Percentiles rank a stretch among this genome's conserved stretches.
Conservation (phyloP, 306 rosid species). For the Rosa rugosa region DNA sequence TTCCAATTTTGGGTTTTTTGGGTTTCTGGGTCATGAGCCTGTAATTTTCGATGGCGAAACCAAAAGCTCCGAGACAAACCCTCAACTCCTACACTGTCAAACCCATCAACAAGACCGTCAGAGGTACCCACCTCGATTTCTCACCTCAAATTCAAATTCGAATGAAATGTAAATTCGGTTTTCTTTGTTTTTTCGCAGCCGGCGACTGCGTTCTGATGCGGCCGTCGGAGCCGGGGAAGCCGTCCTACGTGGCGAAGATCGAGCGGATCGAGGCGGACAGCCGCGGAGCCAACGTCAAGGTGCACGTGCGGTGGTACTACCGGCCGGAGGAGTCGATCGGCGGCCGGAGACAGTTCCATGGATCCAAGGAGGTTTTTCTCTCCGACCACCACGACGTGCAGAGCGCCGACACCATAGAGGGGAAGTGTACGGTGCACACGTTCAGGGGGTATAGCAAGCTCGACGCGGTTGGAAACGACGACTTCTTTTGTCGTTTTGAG, state of each 20-base stretch:
- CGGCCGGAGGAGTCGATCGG: conserved; percentile 99
- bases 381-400: conserved; percentile 92
- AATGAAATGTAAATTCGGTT: neutral
- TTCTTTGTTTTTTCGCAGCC: conserved; percentile 33
- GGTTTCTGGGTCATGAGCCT: no score
- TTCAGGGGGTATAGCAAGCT: conserved; percentile 93
- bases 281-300: conserved; percentile 91
- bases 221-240: conserved; percentile 73
- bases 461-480: conserved; percentile 95
- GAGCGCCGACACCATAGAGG: conserved; percentile 91
- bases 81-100: conserved; percentile 93
- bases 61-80: conserved; percentile 84
- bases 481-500: conserved; percentile 97
- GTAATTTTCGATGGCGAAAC: conserved; percentile 66
- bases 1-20: neutral
- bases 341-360: conserved; percentile 97
- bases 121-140: conserved; percentile 41
- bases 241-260: conserved; percentile 92
- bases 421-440: conserved; percentile 87
- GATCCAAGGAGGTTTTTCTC: conserved; percentile 90
- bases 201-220: conserved; percentile 95
- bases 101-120: conserved; percentile 68
- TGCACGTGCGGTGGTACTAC: conserved; percentile 92
- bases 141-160: neutral
- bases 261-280: conserved; percentile 94